Conservation (phyloP, 805 yeast genomes). For the Myxozyma monticola region DNA sequence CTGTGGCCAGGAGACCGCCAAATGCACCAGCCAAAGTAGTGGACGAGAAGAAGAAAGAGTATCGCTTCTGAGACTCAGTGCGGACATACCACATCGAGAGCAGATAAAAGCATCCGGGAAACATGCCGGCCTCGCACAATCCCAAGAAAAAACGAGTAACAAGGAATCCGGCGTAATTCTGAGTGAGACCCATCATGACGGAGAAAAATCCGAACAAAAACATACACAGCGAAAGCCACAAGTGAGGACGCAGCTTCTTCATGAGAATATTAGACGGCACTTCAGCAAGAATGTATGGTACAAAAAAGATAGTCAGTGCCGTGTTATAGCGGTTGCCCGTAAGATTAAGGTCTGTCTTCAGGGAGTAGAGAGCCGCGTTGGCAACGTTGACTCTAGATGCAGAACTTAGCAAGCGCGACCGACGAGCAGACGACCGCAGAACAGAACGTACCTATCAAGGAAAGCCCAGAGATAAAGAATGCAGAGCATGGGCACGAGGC, state of each 20-base stretch:
- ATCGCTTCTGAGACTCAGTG: slow-evolving; percentile 66
- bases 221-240: slow-evolving; percentile 62
- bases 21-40: slow-evolving; percentile 79
- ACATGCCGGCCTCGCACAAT: slow-evolving; percentile 66
- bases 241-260: slow-evolving; percentile 60
- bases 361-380: slow-evolving; percentile 74
- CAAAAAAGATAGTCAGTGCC: slow-evolving; percentile 68
- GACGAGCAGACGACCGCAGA: background rate
- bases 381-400: slow-evolving; percentile 61
- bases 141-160: slow-evolving; percentile 69
- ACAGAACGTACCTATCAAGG: slow-evolving; percentile 53
- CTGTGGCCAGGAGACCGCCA: slow-evolving; percentile 71
- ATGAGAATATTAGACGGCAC: slow-evolving; percentile 63
- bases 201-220: slow-evolving; percentile 63
- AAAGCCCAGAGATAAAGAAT: slow-evolving; percentile 73
- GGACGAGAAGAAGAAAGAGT: slow-evolving; percentile 66
- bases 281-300: slow-evolving; percentile 61
- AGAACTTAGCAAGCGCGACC: too few relatives aligned
- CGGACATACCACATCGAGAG: slow-evolving; percentile 65
- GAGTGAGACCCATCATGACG: slow-evolving; percentile 65
- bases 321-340: slow-evolving; percentile 59
- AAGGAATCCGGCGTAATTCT: slow-evolving; percentile 57
- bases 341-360: slow-evolving; percentile 55
- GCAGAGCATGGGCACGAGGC: slow-evolving; percentile 77
- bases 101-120: slow-evolving; percentile 73